Evolutionary conservation across 306 rosid species (phyloP).

Genomic region (Mimosa pudica): DNA sequence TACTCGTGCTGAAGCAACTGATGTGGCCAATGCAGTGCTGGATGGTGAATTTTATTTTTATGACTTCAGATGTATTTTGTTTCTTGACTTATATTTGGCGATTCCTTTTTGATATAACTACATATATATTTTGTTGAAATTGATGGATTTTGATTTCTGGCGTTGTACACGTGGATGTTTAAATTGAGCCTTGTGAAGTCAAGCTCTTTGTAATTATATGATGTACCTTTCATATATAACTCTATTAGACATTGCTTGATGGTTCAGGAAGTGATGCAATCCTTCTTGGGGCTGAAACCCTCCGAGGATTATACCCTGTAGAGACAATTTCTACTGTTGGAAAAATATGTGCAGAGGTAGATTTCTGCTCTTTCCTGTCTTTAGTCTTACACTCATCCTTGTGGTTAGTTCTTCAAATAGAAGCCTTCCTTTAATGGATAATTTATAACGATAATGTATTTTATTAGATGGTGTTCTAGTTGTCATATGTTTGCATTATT

Average conservation of each 20-base stretch:
- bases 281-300: conserved; percentile 93
- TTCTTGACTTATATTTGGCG: not conserved
- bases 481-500: not conserved
- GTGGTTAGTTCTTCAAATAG: not conserved
- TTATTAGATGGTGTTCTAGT: not conserved
- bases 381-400: not conserved
- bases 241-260: not conserved
- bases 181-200: not conserved
- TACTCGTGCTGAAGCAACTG: conserved; percentile 98
- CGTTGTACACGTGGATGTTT: not conserved
- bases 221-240: conserved; percentile 12
- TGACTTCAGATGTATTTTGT: not conserved
- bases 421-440: not conserved
- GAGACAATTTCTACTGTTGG: conserved; percentile 92
- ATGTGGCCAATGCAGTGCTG: conserved; percentile 91
- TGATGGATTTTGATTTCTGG: not conserved
- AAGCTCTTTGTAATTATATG: not conserved
- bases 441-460: not conserved
- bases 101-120: not conserved
- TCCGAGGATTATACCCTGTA: conserved; percentile 85
- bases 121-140: not conserved
- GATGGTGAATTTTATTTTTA: conserved; percentile 57
- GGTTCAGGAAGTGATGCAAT: conserved; percentile 87
- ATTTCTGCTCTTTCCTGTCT: conserved; percentile 3
- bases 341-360: conserved; percentile 85